A percentile compares a stretch with the other conserved stretches of the same genome.
Evolutionary conservation across 805 yeast genomes (phyloP).

Genomic region (Candida odintsovae): DNA sequence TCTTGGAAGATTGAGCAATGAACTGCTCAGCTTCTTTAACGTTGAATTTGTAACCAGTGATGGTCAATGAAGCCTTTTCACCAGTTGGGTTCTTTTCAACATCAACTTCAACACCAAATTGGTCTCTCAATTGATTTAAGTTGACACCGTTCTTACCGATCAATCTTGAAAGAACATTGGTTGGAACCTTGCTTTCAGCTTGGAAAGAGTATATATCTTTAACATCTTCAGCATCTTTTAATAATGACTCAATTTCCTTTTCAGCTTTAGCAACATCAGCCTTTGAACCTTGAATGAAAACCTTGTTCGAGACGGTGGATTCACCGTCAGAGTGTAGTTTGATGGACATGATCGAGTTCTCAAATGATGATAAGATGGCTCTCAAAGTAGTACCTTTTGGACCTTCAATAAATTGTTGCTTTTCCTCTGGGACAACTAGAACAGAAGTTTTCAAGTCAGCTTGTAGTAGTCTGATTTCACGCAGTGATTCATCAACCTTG

Average conservation of each 20-base stretch:
- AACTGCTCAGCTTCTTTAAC: constrained; percentile 65
- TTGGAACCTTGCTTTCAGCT: constrained; percentile 54
- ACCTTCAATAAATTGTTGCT: constrained; percentile 58
- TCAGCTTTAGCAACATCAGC: constrained; percentile 51
- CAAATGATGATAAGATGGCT: constrained; percentile 27
- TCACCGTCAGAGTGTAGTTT: constrained; percentile 36
- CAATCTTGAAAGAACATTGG: constrained; percentile 63
- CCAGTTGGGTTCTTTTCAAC: constrained; percentile 49
- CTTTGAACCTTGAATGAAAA: constrained; percentile 66
- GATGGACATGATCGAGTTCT: constrained; percentile 33
- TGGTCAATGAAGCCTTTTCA: constrained; percentile 43
- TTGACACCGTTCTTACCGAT: constrained; percentile 88
- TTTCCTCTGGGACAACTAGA: constrained; percentile 44
- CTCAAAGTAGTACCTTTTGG: constrained; percentile 56
- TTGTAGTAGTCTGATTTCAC: constrained; percentile 53
- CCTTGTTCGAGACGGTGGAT: constrained; percentile 42
- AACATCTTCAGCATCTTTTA: constrained; percentile 50
- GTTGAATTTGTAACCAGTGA: constrained; percentile 75
- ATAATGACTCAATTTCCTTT: constrained; percentile 44
- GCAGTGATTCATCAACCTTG: constrained; percentile 48
- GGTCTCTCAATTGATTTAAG: constrained; percentile 60
- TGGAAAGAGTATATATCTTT: constrained; percentile 38
- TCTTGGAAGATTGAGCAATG: constrained; percentile 54
- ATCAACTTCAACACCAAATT: constrained; percentile 72
- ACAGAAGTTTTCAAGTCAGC: constrained; percentile 43